These are phyloP conservation scores for Saccharomyces uvarum DNA, from an alignment of 1,139 yeast genomes.

Conservation along the genomic window DNA sequence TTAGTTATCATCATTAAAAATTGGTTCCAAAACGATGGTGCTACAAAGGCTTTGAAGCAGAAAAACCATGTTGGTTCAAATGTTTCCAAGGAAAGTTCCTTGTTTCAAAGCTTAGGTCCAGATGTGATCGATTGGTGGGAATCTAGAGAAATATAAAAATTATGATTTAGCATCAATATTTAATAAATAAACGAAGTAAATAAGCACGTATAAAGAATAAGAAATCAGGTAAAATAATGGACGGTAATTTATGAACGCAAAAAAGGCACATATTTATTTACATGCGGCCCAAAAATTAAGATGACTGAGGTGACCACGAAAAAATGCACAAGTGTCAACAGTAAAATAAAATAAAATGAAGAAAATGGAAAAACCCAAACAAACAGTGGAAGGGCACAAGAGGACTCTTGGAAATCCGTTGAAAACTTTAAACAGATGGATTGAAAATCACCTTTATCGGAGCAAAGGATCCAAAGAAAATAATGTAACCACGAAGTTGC, in stretches of 20 bases:
- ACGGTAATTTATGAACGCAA: background rate
- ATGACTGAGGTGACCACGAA: background rate
- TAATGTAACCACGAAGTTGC: background rate
- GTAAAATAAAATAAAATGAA: too few species aligned
- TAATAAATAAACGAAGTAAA: background rate
- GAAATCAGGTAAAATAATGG: background rate
- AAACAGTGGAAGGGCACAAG: background rate
- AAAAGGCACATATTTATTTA: background rate
- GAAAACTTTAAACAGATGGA: background rate
- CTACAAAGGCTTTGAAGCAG: constrained; percentile 1
- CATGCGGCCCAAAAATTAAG: background rate
- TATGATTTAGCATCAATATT: background rate
- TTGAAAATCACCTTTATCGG: background rate
- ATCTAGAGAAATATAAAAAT: background rate
- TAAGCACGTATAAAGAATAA: background rate
- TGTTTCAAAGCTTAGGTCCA: constrained; percentile 20
- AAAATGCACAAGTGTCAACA: background rate
- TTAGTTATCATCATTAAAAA: constrained; percentile 22
- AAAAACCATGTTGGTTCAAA: constrained; percentile 4
- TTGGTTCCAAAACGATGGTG: constrained; percentile 23
- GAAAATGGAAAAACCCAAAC: too few species aligned
- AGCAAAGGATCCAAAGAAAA: background rate
- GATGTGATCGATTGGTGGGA: constrained; percentile 25
- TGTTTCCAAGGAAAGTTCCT: constrained; percentile 3
- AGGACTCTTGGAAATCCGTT: background rate